Evolutionary conservation across 2,329 filamentous ascomycete species (phyloP).

Genomic region (Fusarium buharicum): DNA sequence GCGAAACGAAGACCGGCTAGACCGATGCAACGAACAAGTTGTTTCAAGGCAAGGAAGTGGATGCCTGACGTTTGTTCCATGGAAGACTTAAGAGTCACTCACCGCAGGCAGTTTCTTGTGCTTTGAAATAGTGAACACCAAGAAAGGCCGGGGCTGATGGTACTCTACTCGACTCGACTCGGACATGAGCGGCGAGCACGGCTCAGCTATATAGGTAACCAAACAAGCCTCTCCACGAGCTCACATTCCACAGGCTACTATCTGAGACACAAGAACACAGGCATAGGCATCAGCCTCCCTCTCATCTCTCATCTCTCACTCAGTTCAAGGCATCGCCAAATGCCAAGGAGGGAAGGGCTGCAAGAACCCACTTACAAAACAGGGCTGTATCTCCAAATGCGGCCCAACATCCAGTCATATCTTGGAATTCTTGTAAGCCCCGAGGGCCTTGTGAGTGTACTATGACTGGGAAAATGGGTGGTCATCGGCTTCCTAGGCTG

Average conservation of each 20-base stretch:
- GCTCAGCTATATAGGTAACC: conserved; percentile 39
- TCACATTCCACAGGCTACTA: conserved; percentile 32
- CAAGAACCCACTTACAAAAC: conserved; percentile 33
- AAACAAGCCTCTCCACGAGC: conserved; percentile 10
- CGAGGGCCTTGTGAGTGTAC: conserved; percentile 36
- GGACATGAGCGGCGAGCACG: conserved; percentile 17
- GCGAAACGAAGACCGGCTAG: conserved; percentile 34
- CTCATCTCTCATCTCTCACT: not conserved
- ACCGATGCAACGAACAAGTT: conserved; percentile 32
- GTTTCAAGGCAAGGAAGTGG: conserved; percentile 36
- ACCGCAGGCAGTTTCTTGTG: conserved; percentile 34
- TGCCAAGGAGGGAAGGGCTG: conserved; percentile 24
- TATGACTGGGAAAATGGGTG: conserved; percentile 35
- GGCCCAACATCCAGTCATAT: conserved; percentile 39
- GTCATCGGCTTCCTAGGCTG: conserved; percentile 42
- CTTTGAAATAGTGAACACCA: conserved; percentile 26
- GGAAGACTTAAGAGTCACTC: conserved; percentile 40
- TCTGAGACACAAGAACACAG: conserved; percentile 23
- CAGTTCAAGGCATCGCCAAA: conserved; percentile 25
- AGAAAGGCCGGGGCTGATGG: conserved; percentile 25
- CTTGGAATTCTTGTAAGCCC: conserved; percentile 33
- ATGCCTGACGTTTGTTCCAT: conserved; percentile 35
- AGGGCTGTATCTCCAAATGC: conserved; percentile 33
- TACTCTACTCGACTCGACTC: conserved; percentile 8
- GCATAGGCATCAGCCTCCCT: conserved; percentile 33